Evolutionary conservation across 1,139 yeast species (phyloP).

Genomic region (Kurtzmaniella quercitrusa): DNA sequence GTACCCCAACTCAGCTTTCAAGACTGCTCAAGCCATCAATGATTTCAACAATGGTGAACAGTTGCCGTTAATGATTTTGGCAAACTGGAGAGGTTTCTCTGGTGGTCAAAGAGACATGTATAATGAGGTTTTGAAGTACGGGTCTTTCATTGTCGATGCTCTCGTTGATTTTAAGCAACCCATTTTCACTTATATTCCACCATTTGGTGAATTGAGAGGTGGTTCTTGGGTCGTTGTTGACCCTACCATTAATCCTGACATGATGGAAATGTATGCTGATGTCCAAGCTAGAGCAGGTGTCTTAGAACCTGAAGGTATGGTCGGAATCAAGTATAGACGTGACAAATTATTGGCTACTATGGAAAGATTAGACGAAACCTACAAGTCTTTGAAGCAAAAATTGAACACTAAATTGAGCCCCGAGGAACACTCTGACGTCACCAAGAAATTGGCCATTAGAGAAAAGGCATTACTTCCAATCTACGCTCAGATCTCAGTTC

Average conservation of each 20-base stretch:
- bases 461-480: constrained; percentile 80
- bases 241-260: constrained; percentile 92
- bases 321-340: constrained; percentile 93
- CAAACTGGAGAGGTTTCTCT: constrained; percentile 99
- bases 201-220: constrained; percentile 97
- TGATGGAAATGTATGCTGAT: constrained; percentile 99
- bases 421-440: constrained; percentile 63
- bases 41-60: constrained; percentile 98
- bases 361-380: constrained; percentile 80
- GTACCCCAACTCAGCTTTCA: constrained; percentile 98
- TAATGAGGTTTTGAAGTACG: constrained; percentile 94
- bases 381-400: constrained; percentile 61
- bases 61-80: constrained; percentile 92
- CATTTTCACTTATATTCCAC: constrained; percentile 93
- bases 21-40: constrained; percentile 96
- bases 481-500: constrained; percentile 88
- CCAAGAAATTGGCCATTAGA: constrained; percentile 68
- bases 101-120: constrained; percentile 99
- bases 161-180: constrained; percentile 95
- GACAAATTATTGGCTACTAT: constrained; percentile 86
- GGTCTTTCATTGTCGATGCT: constrained; percentile 95
- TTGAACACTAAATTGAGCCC: constrained; percentile 50
- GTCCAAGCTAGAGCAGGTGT: constrained; percentile 97
- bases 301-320: constrained; percentile 98
- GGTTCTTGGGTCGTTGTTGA: constrained; percentile 99